Conservation (phyloP, 805 yeast species). For the Candida pseudofarinosa region DNA sequence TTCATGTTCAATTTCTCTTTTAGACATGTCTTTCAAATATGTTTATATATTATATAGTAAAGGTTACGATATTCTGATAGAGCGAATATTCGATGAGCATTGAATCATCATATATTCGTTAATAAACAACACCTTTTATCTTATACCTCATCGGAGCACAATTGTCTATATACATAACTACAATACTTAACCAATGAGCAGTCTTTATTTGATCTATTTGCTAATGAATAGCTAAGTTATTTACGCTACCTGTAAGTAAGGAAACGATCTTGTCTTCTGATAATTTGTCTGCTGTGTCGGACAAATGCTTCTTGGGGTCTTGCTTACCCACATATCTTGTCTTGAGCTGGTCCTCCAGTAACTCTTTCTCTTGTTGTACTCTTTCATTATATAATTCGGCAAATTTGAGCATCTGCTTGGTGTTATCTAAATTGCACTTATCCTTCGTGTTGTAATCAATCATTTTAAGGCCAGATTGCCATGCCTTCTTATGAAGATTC, state of each 20-base stretch:
- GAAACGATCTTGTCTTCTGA: conserved; percentile 90
- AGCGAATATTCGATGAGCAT: no score
- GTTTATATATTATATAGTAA: no score
- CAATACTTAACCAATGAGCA: no score
- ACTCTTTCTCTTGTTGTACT: conserved; percentile 86
- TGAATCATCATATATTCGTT: no score
- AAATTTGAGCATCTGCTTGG: conserved; percentile 78
- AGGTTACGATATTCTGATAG: no score
- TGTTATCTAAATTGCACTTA: conserved; percentile 65
- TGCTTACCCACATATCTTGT: conserved; percentile 97
- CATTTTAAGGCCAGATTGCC: conserved; percentile 90
- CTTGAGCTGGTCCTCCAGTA: conserved; percentile 82
- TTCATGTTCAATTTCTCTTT: not conserved
- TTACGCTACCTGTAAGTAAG: conserved; percentile 82
- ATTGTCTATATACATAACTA: no score
- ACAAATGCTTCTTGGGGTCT: conserved; percentile 96
- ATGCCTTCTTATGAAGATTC: conserved; percentile 89
- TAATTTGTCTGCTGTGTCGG: conserved; percentile 79
- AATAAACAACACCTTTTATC: no score
- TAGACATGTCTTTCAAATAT: not conserved
- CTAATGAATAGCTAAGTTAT: conserved; percentile 82
- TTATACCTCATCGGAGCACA: no score
- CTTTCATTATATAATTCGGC: conserved; percentile 87
- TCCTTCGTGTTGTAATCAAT: conserved; percentile 76
- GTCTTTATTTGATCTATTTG: no score